Percentiles rank a stretch among this genome's conserved stretches.
These are phyloP conservation scores for Calonectria hawksworthii DNA, from an alignment of 2,329 filamentous ascomycete species.

Conservation along the genomic window DNA sequence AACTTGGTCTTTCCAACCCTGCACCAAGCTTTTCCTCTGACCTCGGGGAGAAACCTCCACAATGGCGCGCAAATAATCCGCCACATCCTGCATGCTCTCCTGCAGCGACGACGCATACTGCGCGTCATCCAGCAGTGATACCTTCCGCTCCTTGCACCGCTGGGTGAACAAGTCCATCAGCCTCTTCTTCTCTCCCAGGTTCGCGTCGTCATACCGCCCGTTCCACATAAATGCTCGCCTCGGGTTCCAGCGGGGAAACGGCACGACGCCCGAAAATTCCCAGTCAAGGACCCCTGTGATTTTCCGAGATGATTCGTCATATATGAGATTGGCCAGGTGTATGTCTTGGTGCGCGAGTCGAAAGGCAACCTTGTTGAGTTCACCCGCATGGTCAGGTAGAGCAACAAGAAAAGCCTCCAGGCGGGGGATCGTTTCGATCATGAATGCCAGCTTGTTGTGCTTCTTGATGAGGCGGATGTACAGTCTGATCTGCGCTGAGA, in stretches of 20 bases:
- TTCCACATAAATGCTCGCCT: constrained; percentile 53
- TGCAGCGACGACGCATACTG: constrained; percentile 12
- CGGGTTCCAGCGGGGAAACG: constrained; percentile 52
- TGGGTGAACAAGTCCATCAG: constrained; percentile 1
- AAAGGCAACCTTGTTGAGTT: constrained; percentile 26
- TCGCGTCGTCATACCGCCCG: constrained; percentile 16
- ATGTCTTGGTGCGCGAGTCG: constrained; percentile 54
- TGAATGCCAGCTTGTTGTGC: constrained; percentile 7
- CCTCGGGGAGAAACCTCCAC: constrained; percentile 18
- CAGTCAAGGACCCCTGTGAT: constrained; percentile 24
- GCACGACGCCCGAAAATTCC: constrained; percentile 55
- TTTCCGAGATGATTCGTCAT: constrained; percentile 44
- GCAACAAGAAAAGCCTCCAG: constrained; percentile 42
- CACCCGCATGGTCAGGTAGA: constrained; percentile 29
- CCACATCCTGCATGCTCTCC: constrained; percentile 14
- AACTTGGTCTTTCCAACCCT: constrained; percentile 1
- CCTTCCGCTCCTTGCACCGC: constrained; percentile 4
- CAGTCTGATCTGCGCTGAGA: constrained; percentile 25
- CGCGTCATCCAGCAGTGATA: not conserved
- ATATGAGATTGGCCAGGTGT: constrained; percentile 55
- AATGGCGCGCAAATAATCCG: constrained; percentile 17
- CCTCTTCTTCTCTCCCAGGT: constrained; percentile 11
- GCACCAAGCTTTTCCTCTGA: constrained; percentile 14
- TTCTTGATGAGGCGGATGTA: not conserved
- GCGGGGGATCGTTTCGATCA: constrained; percentile 46